Evolutionary conservation across 768 basidiomycete species (phyloP).

Genomic region (Boletus insuetus): DNA sequence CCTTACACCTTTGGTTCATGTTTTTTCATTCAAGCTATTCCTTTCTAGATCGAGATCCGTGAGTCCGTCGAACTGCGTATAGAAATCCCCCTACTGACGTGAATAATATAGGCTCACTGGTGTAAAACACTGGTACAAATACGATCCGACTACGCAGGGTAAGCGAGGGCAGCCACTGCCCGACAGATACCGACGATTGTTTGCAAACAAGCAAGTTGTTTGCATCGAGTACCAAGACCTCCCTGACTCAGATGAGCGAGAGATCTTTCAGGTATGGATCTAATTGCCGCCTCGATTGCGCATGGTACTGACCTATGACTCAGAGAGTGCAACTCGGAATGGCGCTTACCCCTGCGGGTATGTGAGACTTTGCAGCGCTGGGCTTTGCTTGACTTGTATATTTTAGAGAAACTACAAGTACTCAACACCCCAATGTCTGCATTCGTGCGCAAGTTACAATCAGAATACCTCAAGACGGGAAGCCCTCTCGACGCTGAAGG

Average conservation of each 20-base stretch:
- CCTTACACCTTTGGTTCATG: not conserved
- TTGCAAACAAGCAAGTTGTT: constrained; percentile 73
- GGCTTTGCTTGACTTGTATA: not conserved
- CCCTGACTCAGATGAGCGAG: constrained; percentile 54
- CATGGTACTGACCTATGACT: not conserved
- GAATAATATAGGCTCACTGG: constrained; percentile 8
- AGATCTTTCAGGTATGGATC: constrained; percentile 66
- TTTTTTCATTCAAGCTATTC: not conserved
- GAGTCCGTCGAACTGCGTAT: constrained; percentile 15
- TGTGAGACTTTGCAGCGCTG: not conserved
- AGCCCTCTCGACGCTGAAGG: constrained; percentile 33
- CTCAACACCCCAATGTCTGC: constrained; percentile 52
- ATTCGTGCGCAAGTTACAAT: constrained; percentile 58
- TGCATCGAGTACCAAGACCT: constrained; percentile 77
- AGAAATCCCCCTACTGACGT: not conserved
- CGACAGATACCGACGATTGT: constrained; percentile 52
- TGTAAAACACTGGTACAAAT: constrained; percentile 57
- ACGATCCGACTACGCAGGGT: constrained; percentile 1
- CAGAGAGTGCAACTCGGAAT: constrained; percentile 78
- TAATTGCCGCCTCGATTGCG: not conserved
- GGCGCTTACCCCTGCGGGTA: constrained; percentile 69
- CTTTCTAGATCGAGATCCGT: constrained; percentile 45
- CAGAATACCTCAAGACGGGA: constrained; percentile 41
- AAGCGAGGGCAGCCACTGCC: constrained; percentile 43
- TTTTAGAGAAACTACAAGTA: constrained; percentile 66